These are phyloP conservation scores for Sporothrix brunneoviolacea DNA, from an alignment of 2,329 filamentous ascomycete species.

Conservation along the genomic window DNA sequence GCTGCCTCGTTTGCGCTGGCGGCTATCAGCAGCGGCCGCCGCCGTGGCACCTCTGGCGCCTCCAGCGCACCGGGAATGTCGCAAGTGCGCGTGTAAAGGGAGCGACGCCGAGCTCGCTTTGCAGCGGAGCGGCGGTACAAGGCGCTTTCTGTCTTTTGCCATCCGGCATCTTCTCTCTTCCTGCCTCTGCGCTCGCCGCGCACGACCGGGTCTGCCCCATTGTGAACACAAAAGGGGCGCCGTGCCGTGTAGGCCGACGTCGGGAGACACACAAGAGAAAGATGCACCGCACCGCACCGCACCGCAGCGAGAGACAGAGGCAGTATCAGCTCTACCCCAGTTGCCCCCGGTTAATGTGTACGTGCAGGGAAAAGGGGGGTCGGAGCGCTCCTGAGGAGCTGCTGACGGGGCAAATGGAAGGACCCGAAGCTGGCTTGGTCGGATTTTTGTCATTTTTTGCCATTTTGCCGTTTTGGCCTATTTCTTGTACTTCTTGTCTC, in stretches of 20 bases:
- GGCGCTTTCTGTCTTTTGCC: not conserved
- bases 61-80: slow-evolving; percentile 45
- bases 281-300: not conserved
- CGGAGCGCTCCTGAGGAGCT: slow-evolving; percentile 14
- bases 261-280: not conserved
- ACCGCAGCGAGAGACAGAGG: not conserved
- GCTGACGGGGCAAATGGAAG: slow-evolving; percentile 1
- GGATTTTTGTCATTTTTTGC: not conserved
- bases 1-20: slow-evolving; percentile 50
- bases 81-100: slow-evolving; percentile 40
- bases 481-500: not conserved
- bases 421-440: not conserved
- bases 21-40: slow-evolving; percentile 46
- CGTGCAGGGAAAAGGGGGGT: not conserved
- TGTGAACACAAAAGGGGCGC: not conserved
- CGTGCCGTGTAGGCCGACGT: no score
- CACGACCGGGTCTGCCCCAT: no score
- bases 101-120: no score
- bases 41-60: slow-evolving; percentile 37
- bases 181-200: no score
- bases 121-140: no score
- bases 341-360: slow-evolving; percentile 10
- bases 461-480: not conserved
- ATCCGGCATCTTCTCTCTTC: no score
- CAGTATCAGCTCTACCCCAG: no score